phyloP scores from a whole-genome alignment of 371 early-diverging fungal species.

The Actinomortierella ambigua region DNA sequence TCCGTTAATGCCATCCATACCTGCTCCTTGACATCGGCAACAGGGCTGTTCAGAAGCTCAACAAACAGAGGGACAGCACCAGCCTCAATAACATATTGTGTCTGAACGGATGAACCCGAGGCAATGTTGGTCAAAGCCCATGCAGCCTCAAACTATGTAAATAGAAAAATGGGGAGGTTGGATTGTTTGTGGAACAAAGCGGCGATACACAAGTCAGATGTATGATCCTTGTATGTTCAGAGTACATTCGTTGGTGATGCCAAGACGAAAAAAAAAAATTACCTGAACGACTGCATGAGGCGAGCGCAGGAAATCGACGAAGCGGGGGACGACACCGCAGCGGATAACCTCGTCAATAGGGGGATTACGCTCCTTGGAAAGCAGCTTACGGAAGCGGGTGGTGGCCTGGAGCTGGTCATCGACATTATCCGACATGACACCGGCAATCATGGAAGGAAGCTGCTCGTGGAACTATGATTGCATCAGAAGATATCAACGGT shows the following conservation, averaged over 20 bases:
- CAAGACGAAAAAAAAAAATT: slow-evolving; percentile 26
- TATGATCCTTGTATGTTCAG: too few relatives aligned
- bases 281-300: slow-evolving; percentile 89
- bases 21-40: slow-evolving; percentile 97
- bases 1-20: slow-evolving; percentile 42
- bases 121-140: slow-evolving; percentile 99
- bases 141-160: slow-evolving; percentile 95
- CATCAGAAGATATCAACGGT: too few relatives aligned
- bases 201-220: too few relatives aligned
- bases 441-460: slow-evolving; percentile 76
- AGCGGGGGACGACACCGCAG: slow-evolving; percentile 93
- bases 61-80: slow-evolving; percentile 96
- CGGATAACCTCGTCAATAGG: slow-evolving; percentile 98
- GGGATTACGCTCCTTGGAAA: slow-evolving; percentile 97
- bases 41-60: slow-evolving; percentile 84
- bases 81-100: slow-evolving; percentile 91
- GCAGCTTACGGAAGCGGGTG: slow-evolving; percentile 93
- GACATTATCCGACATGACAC: slow-evolving; percentile 73
- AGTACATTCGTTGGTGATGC: neutral
- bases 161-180: neutral
- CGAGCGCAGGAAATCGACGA: slow-evolving; percentile 92
- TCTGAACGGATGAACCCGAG: slow-evolving; percentile 97
- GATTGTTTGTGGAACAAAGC: slow-evolving; percentile 3
- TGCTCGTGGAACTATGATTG: slow-evolving; percentile 58
- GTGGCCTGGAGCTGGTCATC: slow-evolving; percentile 89